These are phyloP conservation scores for Pelargonium australe DNA, from an alignment of 441 rosid species.

Conservation along the genomic window DNA sequence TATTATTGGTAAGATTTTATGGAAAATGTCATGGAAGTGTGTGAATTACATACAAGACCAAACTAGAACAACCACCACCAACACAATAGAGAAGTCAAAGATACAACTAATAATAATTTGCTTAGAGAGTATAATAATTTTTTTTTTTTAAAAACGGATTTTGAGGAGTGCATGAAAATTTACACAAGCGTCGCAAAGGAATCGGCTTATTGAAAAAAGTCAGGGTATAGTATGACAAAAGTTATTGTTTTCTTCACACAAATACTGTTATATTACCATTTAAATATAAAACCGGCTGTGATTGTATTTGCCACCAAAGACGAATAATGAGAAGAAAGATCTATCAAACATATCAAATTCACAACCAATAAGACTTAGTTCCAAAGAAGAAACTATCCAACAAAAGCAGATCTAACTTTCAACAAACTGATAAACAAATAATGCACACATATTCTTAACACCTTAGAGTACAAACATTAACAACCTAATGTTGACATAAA, in stretches of 20 bases:
- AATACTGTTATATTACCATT: too few species aligned
- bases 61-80: slow-evolving; percentile 10
- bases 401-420: slow-evolving; percentile 20
- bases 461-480: slow-evolving; percentile 12
- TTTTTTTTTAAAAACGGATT: too few species aligned
- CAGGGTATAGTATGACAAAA: too few species aligned
- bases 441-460: neutral
- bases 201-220: too few species aligned
- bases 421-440: slow-evolving; percentile 7
- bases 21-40: neutral
- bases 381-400: slow-evolving; percentile 12
- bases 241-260: too few species aligned
- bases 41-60: neutral
- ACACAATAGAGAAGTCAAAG: slow-evolving; percentile 8
- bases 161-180: too few species aligned
- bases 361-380: slow-evolving; percentile 21
- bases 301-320: slow-evolving; percentile 17
- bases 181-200: too few species aligned
- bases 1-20: too few species aligned
- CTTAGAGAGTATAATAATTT: too few species aligned
- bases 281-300: slow-evolving; percentile 6
- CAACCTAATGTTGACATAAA: neutral
- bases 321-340: neutral
- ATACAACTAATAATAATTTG: slow-evolving; percentile 1
- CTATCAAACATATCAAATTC: neutral